Evolutionary conservation across 1,139 yeast species (phyloP).

Genomic region (Diutina catenulata): DNA sequence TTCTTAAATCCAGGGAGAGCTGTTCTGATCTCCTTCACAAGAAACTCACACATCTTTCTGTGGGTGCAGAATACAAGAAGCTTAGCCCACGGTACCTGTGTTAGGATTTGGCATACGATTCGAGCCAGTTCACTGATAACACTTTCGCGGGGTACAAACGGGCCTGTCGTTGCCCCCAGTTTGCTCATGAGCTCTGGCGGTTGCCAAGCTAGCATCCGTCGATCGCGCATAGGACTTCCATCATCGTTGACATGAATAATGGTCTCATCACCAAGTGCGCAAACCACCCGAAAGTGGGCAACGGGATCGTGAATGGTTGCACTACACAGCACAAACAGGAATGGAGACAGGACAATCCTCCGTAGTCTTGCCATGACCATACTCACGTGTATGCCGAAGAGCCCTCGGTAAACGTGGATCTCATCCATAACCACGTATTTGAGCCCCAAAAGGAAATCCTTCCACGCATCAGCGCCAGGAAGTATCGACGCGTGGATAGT

Average conservation of each 20-base stretch:
- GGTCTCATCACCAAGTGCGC: constrained; percentile 41
- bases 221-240: constrained; percentile 81
- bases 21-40: constrained; percentile 70
- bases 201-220: constrained; percentile 70
- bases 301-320: constrained; percentile 78
- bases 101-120: constrained; percentile 49
- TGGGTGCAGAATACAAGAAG: constrained; percentile 87
- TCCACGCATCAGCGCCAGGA: constrained; percentile 67
- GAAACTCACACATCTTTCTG: constrained; percentile 71
- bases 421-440: constrained; percentile 80
- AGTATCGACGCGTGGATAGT: constrained; percentile 77
- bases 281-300: constrained; percentile 57
- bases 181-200: constrained; percentile 59
- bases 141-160: constrained; percentile 44
- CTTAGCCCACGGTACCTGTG: constrained; percentile 41
- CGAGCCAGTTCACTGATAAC: constrained; percentile 69
- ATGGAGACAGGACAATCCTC: constrained; percentile 40
- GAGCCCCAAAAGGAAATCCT: constrained; percentile 48
- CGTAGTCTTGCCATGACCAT: constrained; percentile 68
- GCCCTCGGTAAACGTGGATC: constrained; percentile 77
- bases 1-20: constrained; percentile 11
- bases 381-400: constrained; percentile 89
- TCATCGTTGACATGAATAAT: constrained; percentile 53
- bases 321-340: constrained; percentile 70
- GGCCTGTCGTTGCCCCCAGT: constrained; percentile 27